These are phyloP conservation scores for Obelidium mucronatum DNA, from an alignment of 192 early-diverging fungal genomes.

Conservation along the genomic window DNA sequence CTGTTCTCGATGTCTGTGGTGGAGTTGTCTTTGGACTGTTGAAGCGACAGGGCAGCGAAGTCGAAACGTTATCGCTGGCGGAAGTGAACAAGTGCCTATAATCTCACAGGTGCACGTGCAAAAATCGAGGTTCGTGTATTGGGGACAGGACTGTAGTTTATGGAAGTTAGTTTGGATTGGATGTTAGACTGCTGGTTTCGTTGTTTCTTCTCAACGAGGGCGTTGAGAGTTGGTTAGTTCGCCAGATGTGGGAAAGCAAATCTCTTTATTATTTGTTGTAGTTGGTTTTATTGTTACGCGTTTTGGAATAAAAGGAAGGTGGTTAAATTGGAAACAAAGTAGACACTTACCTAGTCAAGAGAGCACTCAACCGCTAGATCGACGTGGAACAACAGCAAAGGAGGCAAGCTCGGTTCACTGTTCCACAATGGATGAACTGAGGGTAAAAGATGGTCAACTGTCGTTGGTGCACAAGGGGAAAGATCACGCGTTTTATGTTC, in stretches of 20 bases:
- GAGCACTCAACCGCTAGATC: background rate
- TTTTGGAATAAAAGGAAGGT: background rate
- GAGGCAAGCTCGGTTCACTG: background rate
- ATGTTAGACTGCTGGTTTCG: background rate
- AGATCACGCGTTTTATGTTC: background rate
- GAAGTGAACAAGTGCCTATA: background rate
- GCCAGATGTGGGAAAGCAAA: conserved; percentile 11
- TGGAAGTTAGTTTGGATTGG: conserved; percentile 5
- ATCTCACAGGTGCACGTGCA: background rate
- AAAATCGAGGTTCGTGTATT: background rate
- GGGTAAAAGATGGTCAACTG: background rate
- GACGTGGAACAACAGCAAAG: background rate
- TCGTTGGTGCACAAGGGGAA: background rate
- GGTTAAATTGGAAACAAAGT: background rate
- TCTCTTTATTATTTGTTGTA: background rate
- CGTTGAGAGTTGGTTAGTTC: background rate
- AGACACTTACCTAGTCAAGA: background rate
- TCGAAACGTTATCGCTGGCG: background rate
- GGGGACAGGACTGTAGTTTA: conserved; percentile 11
- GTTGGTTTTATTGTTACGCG: background rate
- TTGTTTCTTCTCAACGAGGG: background rate
- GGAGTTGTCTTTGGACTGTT: background rate
- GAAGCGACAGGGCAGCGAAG: background rate
- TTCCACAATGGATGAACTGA: no score
- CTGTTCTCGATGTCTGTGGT: background rate